These are phyloP conservation scores for Erucastrum elatum DNA, from an alignment of 345 rosid species.

Conservation along the genomic window DNA sequence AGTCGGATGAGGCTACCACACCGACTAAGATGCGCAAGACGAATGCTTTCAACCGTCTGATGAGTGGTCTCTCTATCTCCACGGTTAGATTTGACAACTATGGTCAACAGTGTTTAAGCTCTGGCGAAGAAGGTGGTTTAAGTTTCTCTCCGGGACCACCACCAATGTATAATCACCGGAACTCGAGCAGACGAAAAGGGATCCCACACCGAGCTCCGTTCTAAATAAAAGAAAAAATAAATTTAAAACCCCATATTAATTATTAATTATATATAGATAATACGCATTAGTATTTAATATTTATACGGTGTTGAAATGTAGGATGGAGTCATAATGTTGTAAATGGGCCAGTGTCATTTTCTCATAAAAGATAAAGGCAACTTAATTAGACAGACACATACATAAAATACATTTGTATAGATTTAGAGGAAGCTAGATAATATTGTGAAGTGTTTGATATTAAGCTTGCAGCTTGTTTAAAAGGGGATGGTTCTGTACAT, in stretches of 20 bases:
- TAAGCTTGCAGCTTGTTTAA: not conserved
- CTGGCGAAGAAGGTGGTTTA: constrained; percentile 61
- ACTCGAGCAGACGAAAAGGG: constrained; percentile 83
- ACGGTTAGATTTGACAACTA: constrained; percentile 39
- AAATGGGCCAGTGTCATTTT: constrained; percentile 25
- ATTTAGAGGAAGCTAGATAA: constrained; percentile 19
- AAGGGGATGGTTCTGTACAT: not conserved
- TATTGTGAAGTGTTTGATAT: constrained; percentile 8
- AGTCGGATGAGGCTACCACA: constrained; percentile 73
- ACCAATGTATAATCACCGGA: constrained; percentile 58
- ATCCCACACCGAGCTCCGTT: constrained; percentile 87
- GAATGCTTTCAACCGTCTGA: constrained; percentile 55
- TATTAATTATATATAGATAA: constrained; percentile 23
- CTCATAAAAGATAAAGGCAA: constrained; percentile 22
- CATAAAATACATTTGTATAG: constrained; percentile 25
- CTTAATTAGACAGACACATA: constrained; percentile 24
- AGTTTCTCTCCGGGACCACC: constrained; percentile 61
- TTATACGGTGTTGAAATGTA: constrained; percentile 19
- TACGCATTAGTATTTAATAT: not conserved
- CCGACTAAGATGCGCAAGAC: constrained; percentile 75
- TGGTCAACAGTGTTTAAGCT: constrained; percentile 47
- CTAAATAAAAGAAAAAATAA: constrained; percentile 6
- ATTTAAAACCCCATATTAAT: constrained; percentile 23
- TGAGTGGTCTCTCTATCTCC: constrained; percentile 58
- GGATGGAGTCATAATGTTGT: constrained; percentile 41